Evolutionary conservation across 2,329 filamentous ascomycete species (phyloP).

Genomic region (Epichloe brachyelytri): DNA sequence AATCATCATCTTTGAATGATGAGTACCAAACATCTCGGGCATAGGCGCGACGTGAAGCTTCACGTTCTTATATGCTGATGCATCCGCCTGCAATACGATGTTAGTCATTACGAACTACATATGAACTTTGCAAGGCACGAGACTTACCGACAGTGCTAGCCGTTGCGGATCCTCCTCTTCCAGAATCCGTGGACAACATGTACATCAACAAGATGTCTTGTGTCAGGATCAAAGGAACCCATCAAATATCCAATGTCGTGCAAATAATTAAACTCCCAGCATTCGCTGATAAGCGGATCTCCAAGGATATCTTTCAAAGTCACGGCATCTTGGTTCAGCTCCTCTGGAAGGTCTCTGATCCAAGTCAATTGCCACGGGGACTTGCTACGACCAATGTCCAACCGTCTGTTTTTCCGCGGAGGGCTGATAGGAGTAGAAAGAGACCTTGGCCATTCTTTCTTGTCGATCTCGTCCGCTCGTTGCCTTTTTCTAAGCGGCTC

Average conservation of each 20-base stretch:
- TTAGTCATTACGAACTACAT: neutral
- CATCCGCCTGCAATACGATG: conserved; percentile 16
- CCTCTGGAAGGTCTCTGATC: conserved; percentile 48
- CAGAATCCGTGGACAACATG: conserved; percentile 50
- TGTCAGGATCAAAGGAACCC: conserved; percentile 39
- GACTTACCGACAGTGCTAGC: conserved; percentile 41
- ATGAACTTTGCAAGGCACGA: neutral
- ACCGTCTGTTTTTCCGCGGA: conserved; percentile 22
- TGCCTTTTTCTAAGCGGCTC: conserved; percentile 20
- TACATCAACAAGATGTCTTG: conserved; percentile 33
- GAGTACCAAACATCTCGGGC: conserved; percentile 75
- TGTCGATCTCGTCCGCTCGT: conserved; percentile 7
- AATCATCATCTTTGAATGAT: conserved; percentile 82
- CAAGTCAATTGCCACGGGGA: conserved; percentile 64
- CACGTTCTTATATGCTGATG: conserved; percentile 51
- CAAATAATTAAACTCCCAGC: conserved; percentile 59
- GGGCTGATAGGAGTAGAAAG: conserved; percentile 33
- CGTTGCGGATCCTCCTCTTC: conserved; percentile 54
- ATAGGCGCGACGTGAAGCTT: conserved; percentile 62
- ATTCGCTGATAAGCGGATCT: conserved; percentile 59
- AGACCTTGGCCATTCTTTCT: conserved; percentile 10
- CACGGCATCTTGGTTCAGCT: conserved; percentile 52
- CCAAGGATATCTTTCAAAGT: conserved; percentile 55
- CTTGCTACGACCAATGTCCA: conserved; percentile 17
- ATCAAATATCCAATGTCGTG: conserved; percentile 47